These are phyloP conservation scores for Lodderomyces orthopsilosis DNA, from an alignment of 1,139 yeast genomes.

Conservation along the genomic window DNA sequence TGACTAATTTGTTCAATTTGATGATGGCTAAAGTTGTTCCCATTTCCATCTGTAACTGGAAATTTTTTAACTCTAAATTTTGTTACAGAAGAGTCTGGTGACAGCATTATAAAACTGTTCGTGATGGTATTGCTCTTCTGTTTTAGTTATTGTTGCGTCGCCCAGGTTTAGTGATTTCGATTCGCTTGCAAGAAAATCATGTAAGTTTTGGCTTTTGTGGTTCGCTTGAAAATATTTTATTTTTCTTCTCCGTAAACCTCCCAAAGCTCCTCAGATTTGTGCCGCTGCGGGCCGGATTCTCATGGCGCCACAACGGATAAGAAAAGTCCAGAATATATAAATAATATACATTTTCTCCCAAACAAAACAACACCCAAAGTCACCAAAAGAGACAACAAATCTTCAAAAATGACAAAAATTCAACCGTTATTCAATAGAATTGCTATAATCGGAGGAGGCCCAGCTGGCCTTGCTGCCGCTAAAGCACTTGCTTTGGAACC, in stretches of 20 bases:
- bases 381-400: too few relatives aligned
- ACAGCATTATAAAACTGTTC: not conserved
- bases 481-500: constrained; percentile 46
- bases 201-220: not conserved
- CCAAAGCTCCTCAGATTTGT: not conserved
- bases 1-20: constrained; percentile 3
- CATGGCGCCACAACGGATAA: not conserved
- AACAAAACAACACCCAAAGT: too few relatives aligned
- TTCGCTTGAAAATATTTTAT: not conserved
- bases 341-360: too few relatives aligned
- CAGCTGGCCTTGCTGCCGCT: constrained; percentile 49
- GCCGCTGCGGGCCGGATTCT: not conserved
- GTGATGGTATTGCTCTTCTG: too few relatives aligned
- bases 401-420: constrained; percentile 8
- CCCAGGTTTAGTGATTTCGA: too few relatives aligned
- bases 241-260: not conserved
- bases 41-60: not conserved
- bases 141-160: too few relatives aligned
- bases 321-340: not conserved
- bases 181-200: too few relatives aligned
- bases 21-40: not conserved
- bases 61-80: constrained; percentile 6
- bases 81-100: constrained; percentile 2
- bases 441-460: constrained; percentile 54
- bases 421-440: constrained; percentile 24